These are phyloP conservation scores for Lactifluus hygrophoroides DNA, from an alignment of 768 basidiomycete genomes.

Conservation along the genomic window DNA sequence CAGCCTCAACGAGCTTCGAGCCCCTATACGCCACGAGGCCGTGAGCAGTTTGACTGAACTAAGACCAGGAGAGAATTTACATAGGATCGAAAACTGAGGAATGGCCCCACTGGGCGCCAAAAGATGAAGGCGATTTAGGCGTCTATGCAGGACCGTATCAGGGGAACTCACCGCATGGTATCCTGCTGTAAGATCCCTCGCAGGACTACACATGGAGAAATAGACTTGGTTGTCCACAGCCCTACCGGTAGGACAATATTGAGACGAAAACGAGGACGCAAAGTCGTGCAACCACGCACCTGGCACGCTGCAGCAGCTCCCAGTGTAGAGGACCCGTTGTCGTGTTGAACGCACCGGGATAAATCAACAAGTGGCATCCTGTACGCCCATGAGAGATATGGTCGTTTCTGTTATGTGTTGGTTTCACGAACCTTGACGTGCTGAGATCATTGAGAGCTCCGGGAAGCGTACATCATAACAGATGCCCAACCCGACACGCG, in stretches of 20 bases:
- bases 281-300: conserved; percentile 36
- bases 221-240: conserved; percentile 97
- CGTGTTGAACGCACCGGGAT: conserved; percentile 91
- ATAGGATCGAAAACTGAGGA: conserved; percentile 86
- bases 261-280: not conserved
- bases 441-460: conserved; percentile 85
- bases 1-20: conserved; percentile 61
- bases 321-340: conserved; percentile 96
- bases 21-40: conserved; percentile 42
- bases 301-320: conserved; percentile 80
- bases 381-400: not conserved
- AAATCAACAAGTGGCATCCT: conserved; percentile 86
- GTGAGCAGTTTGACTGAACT: conserved; percentile 5
- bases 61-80: conserved; percentile 34
- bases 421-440: conserved; percentile 57
- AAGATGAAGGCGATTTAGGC: not conserved
- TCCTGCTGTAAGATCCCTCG: conserved; percentile 67
- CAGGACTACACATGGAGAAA: conserved; percentile 93
- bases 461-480: conserved; percentile 97
- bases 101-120: conserved; percentile 67
- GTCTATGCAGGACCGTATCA: not conserved
- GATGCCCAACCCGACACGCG: conserved; percentile 92
- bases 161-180: conserved; percentile 73
- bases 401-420: not conserved
- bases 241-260: conserved; percentile 34